Evolutionary conservation across 805 yeast genomes (phyloP).

Genomic region (Komagataella populi): DNA sequence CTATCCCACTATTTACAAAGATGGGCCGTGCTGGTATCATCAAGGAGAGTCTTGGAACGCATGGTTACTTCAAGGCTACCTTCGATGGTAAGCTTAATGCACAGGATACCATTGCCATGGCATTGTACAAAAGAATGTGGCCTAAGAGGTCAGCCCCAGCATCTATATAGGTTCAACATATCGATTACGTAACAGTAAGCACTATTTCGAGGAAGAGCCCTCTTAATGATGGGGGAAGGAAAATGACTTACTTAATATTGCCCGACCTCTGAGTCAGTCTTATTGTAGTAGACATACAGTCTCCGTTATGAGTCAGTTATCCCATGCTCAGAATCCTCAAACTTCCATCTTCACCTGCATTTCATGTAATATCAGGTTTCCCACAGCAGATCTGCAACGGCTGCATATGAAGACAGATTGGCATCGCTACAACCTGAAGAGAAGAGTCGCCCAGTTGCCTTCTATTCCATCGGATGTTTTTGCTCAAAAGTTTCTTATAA

Average conservation of each 20-base stretch:
- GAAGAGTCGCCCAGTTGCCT: conserved; percentile 33
- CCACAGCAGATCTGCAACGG: conserved; percentile 27
- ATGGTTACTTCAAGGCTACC: conserved; percentile 93
- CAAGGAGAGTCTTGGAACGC: conserved; percentile 93
- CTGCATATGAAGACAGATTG: conserved; percentile 35
- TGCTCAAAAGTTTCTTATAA: conserved; percentile 6
- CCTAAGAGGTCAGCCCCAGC: conserved; percentile 34
- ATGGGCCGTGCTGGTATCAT: conserved; percentile 90
- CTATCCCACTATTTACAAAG: conserved; percentile 85
- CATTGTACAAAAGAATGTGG: conserved; percentile 89
- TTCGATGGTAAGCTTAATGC: conserved; percentile 85
- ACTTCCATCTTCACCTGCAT: conserved; percentile 26
- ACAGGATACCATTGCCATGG: conserved; percentile 90
- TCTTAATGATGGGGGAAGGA: too few species aligned
- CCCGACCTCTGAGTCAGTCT: background rate
- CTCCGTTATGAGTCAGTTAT: conserved; percentile 3
- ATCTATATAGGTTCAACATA: background rate
- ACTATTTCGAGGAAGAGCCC: too few species aligned
- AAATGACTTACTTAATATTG: too few species aligned
- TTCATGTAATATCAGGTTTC: conserved; percentile 27
- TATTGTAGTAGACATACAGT: background rate
- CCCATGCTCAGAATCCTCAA: conserved; percentile 17
- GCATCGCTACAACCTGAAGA: conserved; percentile 35
- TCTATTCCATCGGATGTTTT: conserved; percentile 24
- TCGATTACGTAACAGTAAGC: background rate